Percentiles rank a stretch among this genome's conserved stretches.
Conservation (phyloP, 225 moss, liverwort and hornwort species). For the Pseudoscleropodium purum region DNA sequence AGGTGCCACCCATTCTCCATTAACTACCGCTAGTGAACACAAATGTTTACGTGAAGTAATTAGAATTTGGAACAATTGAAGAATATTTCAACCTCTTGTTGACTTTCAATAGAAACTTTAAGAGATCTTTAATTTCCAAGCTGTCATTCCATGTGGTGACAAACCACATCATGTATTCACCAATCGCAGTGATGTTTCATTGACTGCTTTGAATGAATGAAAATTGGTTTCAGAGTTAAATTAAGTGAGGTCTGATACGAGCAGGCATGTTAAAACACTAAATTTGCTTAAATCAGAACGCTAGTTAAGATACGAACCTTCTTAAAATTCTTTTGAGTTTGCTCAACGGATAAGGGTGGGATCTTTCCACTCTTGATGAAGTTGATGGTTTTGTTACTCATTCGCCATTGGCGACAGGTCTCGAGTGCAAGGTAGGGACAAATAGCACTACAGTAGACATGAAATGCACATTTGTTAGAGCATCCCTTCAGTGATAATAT, state of each 20-base stretch:
- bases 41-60: background rate
- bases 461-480: background rate
- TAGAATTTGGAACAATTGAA: background rate
- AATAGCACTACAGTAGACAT: conserved; percentile 46
- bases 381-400: conserved; percentile 63
- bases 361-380: conserved; percentile 78
- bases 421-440: conserved; percentile 94
- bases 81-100: background rate
- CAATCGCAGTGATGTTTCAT: background rate
- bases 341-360: conserved; percentile 60
- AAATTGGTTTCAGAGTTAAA: background rate
- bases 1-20: background rate
- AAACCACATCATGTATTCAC: background rate
- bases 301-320: conserved; percentile 23
- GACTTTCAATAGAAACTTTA: background rate
- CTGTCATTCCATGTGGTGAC: background rate
- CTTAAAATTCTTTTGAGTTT: conserved; percentile 73
- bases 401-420: conserved; percentile 92
- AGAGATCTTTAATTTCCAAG: background rate
- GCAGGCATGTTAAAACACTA: background rate
- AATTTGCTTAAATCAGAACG: background rate
- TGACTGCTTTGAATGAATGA: background rate
- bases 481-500: background rate
- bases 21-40: background rate
- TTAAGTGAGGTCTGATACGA: no score